Conservation (phyloP, 2,329 filamentous ascomycete species). For the Fusarium sp. region DNA sequence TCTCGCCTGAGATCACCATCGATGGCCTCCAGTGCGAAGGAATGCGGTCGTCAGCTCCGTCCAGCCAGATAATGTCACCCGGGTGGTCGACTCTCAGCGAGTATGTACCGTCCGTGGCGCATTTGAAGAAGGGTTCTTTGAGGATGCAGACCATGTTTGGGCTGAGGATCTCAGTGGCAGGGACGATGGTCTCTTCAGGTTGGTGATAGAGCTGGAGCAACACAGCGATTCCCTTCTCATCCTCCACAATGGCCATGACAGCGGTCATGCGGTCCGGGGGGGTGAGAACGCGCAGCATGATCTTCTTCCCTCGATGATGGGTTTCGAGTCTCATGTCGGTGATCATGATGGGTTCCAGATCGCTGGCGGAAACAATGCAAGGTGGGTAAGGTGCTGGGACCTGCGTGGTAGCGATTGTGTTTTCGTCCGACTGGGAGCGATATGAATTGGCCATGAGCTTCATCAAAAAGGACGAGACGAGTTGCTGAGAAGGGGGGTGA, state of each 20-base stretch:
- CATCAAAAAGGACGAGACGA: background rate
- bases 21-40: background rate
- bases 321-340: background rate
- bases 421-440: background rate
- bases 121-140: slow-evolving; percentile 1
- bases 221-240: background rate
- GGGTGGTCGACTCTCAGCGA: background rate
- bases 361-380: background rate
- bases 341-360: background rate
- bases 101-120: background rate
- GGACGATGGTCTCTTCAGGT: background rate
- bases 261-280: background rate
- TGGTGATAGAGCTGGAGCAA: background rate
- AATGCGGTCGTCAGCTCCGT: background rate
- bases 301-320: background rate
- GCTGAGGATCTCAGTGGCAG: background rate
- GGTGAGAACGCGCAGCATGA: background rate
- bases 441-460: background rate
- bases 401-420: background rate
- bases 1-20: background rate
- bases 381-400: background rate
- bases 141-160: background rate
- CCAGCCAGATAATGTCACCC: background rate
- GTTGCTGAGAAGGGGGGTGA: background rate
- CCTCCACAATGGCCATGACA: background rate